Evolutionary conservation across 1,284 basidiomycete genomes (phyloP), one percentile per base, ranked within the genome.

Genomic region (Sanghuangporus sanghuang): DNA sequence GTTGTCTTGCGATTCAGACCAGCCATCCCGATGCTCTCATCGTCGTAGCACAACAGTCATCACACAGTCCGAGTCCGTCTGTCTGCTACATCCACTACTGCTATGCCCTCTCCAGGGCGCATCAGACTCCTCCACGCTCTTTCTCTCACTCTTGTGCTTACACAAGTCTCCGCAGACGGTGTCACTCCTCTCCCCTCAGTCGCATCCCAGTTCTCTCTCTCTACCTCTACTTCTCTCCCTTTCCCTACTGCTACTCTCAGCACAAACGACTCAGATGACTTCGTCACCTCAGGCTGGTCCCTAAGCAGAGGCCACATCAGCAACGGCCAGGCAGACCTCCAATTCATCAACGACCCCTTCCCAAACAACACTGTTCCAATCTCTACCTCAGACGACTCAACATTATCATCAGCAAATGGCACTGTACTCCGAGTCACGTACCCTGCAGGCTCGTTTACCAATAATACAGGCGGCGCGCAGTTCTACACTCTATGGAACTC

Each of bases 401-500:
- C 71, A 8, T 71, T 69, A 23, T 70, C 70, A 23, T 62, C 74
- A 16, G 4, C 36, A 18, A 74, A 79, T 12, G 80, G 79, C 1
- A 83, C 86, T 6, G 89, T 89, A 2, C 77, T 90, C 36, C 81
- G 80, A 69, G 83, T 87, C 11, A 85, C 83, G 0, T 90, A 91
- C 69, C 81, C 85, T 1, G 75, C 76, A 49, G 85, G 83, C 18
- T 83, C 81, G 70, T 88, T 81, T 72, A 83, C 82, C 14, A 80
- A 83, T 70, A 74, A 80, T 64, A 81, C 78, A 7, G 86, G 89
- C 50, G 89, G 89, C 5, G 77, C 81, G 39, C 87, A 90, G 68
- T 83, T 88, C 67, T 84, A 81, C 69, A 81, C 82, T 64, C 72
- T 86, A 1, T 90, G 86, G 85, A 88, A 89, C 68, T 73, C 78